A percentile compares a stretch with the other conserved stretches of the same genome.
These are phyloP conservation scores for Thalia dealbata DNA, from an alignment of 176 grass and related monocot species.

Conservation along the genomic window DNA sequence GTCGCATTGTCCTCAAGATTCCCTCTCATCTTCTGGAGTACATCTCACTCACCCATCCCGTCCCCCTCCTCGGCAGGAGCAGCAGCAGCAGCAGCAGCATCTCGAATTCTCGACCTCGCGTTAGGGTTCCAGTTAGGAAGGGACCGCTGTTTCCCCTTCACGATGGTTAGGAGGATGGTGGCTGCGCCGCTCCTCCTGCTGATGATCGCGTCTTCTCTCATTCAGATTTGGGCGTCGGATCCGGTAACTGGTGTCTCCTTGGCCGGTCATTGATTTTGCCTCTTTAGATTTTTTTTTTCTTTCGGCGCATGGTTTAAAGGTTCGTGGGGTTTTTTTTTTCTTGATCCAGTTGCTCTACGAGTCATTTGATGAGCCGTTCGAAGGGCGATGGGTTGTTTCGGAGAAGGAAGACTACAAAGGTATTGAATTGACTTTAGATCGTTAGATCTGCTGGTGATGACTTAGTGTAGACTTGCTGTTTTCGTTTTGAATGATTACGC, in stretches of 20 bases:
- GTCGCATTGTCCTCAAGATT: neutral
- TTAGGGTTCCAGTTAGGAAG: neutral
- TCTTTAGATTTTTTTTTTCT: neutral
- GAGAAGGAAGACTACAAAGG: slow-evolving; percentile 71
- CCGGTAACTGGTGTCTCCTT: slow-evolving; percentile 33
- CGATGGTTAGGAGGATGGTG: slow-evolving; percentile 14
- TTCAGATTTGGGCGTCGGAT: slow-evolving; percentile 73
- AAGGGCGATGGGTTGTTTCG: slow-evolving; percentile 60
- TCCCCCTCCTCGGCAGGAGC: neutral
- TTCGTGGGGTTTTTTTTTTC: slow-evolving; percentile 16
- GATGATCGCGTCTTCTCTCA: slow-evolving; percentile 41
- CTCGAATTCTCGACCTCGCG: neutral
- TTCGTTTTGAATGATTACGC: neutral
- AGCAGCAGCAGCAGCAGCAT: neutral
- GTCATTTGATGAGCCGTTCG: slow-evolving; percentile 78
- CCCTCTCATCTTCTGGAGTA: too few relatives aligned
- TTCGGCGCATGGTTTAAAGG: neutral
- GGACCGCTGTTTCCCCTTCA: neutral
- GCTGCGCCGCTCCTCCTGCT: slow-evolving; percentile 33
- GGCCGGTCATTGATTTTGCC: neutral
- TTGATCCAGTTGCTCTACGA: slow-evolving; percentile 71
- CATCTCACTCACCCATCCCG: neutral
- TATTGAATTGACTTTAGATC: slow-evolving; percentile 18
- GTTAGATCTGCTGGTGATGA: neutral
- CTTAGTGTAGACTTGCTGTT: neutral